phyloP scores from a whole-genome alignment of 2,329 filamentous ascomycete species.

The Talaromyces sp. region DNA sequence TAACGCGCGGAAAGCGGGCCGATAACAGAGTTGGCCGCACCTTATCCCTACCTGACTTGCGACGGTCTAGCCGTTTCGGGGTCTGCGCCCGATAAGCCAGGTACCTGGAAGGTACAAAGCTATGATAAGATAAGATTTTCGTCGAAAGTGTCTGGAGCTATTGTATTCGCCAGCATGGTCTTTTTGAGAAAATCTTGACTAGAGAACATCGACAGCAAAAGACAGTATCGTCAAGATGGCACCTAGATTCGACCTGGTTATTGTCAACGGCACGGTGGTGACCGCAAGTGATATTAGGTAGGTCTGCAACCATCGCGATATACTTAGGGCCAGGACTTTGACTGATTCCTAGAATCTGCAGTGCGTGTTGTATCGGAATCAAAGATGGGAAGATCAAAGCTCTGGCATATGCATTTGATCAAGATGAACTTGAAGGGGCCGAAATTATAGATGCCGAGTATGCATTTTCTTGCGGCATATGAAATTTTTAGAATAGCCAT shows the following conservation, averaged over 20 bases:
- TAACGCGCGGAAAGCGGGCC: neutral
- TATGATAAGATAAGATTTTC: neutral
- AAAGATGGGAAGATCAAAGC: neutral
- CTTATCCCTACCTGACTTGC: neutral
- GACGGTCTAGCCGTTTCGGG: neutral
- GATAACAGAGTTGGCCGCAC: neutral
- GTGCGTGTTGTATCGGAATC: neutral
- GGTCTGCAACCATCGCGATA: neutral
- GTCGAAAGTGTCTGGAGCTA: neutral
- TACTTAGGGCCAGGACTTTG: neutral
- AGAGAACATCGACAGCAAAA: neutral
- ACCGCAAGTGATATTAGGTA: neutral
- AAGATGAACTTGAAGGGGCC: neutral
- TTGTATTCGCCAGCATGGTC: neutral
- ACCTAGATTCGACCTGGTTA: neutral
- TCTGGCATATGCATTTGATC: neutral
- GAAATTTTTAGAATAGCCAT: neutral
- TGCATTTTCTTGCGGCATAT: neutral
- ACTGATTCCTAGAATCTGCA: neutral
- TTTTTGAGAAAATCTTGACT: neutral
- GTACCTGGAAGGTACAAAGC: neutral
- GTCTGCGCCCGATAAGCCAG: neutral
- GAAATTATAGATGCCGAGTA: slow-evolving; percentile 41
- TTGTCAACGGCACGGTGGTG: neutral
- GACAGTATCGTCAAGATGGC: neutral